These are phyloP conservation scores for Leishmania braziliensis DNA, from an alignment of 208 protist genomes.

Conservation along the genomic window DNA sequence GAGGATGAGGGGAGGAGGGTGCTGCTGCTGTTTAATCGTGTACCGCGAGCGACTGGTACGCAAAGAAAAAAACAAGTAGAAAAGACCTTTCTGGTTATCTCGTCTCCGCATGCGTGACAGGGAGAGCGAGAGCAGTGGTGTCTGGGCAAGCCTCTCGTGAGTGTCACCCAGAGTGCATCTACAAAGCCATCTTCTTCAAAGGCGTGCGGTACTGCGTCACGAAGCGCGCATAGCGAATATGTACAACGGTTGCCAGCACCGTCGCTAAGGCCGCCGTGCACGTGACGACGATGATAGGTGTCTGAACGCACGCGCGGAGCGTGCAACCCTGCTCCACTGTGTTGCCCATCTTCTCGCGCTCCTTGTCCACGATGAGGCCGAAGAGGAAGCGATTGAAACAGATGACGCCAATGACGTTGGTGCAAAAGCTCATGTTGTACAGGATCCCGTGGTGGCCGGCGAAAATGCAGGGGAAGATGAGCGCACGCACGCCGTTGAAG, in stretches of 20 bases:
- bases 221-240: constrained; percentile 62
- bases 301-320: constrained; percentile 38
- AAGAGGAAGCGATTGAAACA: constrained; percentile 77
- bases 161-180: not conserved
- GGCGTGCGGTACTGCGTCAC: constrained; percentile 27
- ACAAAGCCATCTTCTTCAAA: constrained; percentile 1
- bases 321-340: constrained; percentile 42
- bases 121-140: not conserved
- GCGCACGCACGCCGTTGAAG: constrained; percentile 53
- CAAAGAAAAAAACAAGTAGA: not conserved
- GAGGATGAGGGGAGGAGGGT: not conserved
- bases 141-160: not conserved
- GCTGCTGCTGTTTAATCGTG: constrained; percentile 2
- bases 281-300: constrained; percentile 56
- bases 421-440: constrained; percentile 72
- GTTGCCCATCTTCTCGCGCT: constrained; percentile 51
- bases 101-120: not conserved
- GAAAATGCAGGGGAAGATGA: constrained; percentile 71
- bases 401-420: constrained; percentile 58
- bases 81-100: not conserved
- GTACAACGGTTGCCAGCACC: constrained; percentile 39
- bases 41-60: not conserved
- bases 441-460: constrained; percentile 49
- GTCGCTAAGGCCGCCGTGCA: constrained; percentile 39
- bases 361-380: constrained; percentile 51